Evolutionary conservation across 768 basidiomycete species (phyloP).

Genomic region (Tylopilus vinaceipallidus): DNA sequence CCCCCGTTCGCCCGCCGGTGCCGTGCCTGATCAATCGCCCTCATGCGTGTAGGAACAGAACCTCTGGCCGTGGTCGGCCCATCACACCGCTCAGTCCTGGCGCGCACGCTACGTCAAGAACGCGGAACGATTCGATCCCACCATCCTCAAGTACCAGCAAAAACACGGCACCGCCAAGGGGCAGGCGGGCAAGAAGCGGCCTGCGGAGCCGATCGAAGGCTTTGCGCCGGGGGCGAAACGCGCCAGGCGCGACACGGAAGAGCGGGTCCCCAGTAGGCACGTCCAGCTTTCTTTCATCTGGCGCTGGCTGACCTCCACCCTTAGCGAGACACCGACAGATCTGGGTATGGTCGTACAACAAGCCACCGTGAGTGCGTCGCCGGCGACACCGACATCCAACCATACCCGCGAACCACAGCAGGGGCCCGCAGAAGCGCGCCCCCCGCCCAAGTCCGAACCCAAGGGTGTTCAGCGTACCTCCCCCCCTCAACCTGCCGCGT

Average conservation of each 20-base stretch:
- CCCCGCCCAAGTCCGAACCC: not conserved
- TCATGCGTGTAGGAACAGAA: constrained; percentile 31
- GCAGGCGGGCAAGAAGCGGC: constrained; percentile 4
- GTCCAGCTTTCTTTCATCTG: not conserved
- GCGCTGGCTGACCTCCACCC: not conserved
- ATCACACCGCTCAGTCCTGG: constrained; percentile 63
- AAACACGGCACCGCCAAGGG: constrained; percentile 27
- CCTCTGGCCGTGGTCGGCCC: constrained; percentile 50
- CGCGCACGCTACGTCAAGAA: constrained; percentile 57
- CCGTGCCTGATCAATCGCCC: not conserved
- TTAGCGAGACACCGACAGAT: constrained; percentile 6
- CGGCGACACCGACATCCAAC: not conserved
- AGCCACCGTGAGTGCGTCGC: not conserved
- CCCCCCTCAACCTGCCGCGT: too few relatives aligned
- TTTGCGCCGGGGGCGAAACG: constrained; percentile 7
- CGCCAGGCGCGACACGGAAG: not conserved
- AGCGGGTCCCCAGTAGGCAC: constrained; percentile 1
- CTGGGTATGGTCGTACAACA: not conserved
- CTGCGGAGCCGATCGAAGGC: not conserved
- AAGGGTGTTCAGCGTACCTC: too few relatives aligned
- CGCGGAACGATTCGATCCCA: constrained; percentile 37
- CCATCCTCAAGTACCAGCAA: constrained; percentile 41
- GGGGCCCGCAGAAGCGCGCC: too few relatives aligned
- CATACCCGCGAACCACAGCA: not conserved
- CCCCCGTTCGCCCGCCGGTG: not conserved